Conservation (phyloP, 768 basidiomycete species). For the Trametes gibbosa region DNA sequence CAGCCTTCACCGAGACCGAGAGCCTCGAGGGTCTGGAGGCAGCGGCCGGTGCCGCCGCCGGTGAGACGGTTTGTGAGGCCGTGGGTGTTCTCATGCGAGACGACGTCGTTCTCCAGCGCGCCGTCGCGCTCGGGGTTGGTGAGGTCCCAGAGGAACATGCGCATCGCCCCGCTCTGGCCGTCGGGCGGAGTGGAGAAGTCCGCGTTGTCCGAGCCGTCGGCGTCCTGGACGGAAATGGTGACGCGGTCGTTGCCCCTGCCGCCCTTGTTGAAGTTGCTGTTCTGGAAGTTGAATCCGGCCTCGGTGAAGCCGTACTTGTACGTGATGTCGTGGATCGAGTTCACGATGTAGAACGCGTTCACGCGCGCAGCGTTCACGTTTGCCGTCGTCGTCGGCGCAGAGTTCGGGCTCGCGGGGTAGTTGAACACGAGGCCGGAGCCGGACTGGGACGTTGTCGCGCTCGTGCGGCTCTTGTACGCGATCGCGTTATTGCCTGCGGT, state of each 20-base stretch:
- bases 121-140: slow-evolving; percentile 59
- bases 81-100: slow-evolving; percentile 44
- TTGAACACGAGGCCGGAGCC: slow-evolving; percentile 39
- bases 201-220: slow-evolving; percentile 43
- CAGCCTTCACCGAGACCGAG: slow-evolving; percentile 72
- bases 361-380: slow-evolving; percentile 56
- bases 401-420: slow-evolving; percentile 35
- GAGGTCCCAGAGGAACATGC: slow-evolving; percentile 25
- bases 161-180: slow-evolving; percentile 43
- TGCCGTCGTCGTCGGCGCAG: slow-evolving; percentile 38
- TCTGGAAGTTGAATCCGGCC: slow-evolving; percentile 58
- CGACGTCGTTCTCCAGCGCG: slow-evolving; percentile 58
- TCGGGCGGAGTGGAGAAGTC: slow-evolving; percentile 22
- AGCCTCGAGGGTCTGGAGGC: slow-evolving; percentile 60
- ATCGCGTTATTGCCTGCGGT: slow-evolving; percentile 40
- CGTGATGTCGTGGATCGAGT: slow-evolving; percentile 53
- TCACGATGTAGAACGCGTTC: slow-evolving; percentile 59
- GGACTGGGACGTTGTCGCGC: slow-evolving; percentile 37
- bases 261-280: slow-evolving; percentile 50
- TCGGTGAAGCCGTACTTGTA: slow-evolving; percentile 63
- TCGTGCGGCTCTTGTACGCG: slow-evolving; percentile 30
- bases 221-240: slow-evolving; percentile 49
- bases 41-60: slow-evolving; percentile 54
- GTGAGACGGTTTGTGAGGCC: slow-evolving; percentile 41
- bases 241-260: slow-evolving; percentile 51